Percentiles rank a stretch among this genome's conserved stretches.
Conservation (phyloP, 2,329 filamentous ascomycete species). For the Pleurostoma richardsiae region DNA sequence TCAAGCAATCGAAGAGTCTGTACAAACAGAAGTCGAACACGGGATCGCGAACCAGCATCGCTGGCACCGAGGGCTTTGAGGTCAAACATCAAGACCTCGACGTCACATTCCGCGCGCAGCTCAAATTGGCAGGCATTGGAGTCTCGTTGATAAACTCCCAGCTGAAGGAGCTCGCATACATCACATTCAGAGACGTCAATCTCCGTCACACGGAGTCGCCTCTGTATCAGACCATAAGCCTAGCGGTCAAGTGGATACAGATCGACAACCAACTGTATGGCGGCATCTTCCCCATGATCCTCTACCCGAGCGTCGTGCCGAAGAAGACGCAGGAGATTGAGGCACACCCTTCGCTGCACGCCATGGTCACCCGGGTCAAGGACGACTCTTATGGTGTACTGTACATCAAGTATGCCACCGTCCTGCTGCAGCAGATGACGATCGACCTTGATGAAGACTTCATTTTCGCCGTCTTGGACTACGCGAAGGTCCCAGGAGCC, state of each 20-base stretch:
- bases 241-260: slow-evolving; percentile 97
- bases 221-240: slow-evolving; percentile 84
- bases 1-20: slow-evolving; percentile 85
- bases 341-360: slow-evolving; percentile 88
- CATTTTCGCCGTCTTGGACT: slow-evolving; percentile 92
- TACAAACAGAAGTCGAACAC: slow-evolving; percentile 61
- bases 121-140: slow-evolving; percentile 85
- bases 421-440: slow-evolving; percentile 96
- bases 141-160: slow-evolving; percentile 92
- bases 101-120: slow-evolving; percentile 81
- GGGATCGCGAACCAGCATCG: slow-evolving; percentile 41
- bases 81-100: slow-evolving; percentile 88
- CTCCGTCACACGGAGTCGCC: slow-evolving; percentile 90
- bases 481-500: slow-evolving; percentile 86
- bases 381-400: slow-evolving; percentile 97
- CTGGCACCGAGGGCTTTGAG: slow-evolving; percentile 71
- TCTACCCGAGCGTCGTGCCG: slow-evolving; percentile 96
- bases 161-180: slow-evolving; percentile 84
- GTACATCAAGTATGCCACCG: slow-evolving; percentile 96
- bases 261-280: slow-evolving; percentile 98
- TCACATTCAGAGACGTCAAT: slow-evolving; percentile 88
- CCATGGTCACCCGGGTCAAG: slow-evolving; percentile 89
- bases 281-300: slow-evolving; percentile 92
- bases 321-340: slow-evolving; percentile 97
- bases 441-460: slow-evolving; percentile 97